phyloP scores from a whole-genome alignment of 2,329 filamentous ascomycete genomes.

The Aspergillus aculeatinus region DNA sequence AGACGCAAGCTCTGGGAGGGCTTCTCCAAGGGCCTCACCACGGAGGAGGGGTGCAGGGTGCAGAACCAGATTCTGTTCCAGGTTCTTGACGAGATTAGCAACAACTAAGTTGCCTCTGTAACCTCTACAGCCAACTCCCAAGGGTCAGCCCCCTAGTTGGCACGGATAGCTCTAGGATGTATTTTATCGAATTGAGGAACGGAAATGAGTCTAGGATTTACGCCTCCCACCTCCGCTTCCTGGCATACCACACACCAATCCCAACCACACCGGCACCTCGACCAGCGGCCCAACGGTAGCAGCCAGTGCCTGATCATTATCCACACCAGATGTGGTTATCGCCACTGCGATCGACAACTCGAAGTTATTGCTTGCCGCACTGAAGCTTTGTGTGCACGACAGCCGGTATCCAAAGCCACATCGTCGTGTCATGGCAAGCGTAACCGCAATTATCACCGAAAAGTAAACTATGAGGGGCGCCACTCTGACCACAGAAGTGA shows the following conservation, averaged over 20 bases:
- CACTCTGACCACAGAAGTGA: conserved; percentile 78
- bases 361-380: conserved; percentile 89
- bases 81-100: conserved; percentile 41
- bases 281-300: conserved; percentile 82
- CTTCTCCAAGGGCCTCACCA: conserved; percentile 28
- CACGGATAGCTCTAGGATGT: too few relatives aligned
- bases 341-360: conserved; percentile 88
- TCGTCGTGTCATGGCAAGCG: conserved; percentile 60
- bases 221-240: conserved; percentile 25
- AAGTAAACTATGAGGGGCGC: conserved; percentile 84
- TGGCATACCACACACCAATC: conserved; percentile 59
- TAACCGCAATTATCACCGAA: conserved; percentile 68
- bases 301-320: conserved; percentile 78
- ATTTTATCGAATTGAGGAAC: background rate
- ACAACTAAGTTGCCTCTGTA: conserved; percentile 16
- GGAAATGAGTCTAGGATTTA: background rate
- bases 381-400: conserved; percentile 77
- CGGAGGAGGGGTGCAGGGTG: conserved; percentile 37
- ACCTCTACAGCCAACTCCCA: background rate
- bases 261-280: conserved; percentile 79
- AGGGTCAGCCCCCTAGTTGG: background rate
- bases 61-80: conserved; percentile 45
- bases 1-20: conserved; percentile 35
- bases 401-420: conserved; percentile 73
- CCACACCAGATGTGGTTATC: conserved; percentile 73